phyloP scores from a whole-genome alignment of 2,329 filamentous ascomycete species.

The Epichloe festucae region DNA sequence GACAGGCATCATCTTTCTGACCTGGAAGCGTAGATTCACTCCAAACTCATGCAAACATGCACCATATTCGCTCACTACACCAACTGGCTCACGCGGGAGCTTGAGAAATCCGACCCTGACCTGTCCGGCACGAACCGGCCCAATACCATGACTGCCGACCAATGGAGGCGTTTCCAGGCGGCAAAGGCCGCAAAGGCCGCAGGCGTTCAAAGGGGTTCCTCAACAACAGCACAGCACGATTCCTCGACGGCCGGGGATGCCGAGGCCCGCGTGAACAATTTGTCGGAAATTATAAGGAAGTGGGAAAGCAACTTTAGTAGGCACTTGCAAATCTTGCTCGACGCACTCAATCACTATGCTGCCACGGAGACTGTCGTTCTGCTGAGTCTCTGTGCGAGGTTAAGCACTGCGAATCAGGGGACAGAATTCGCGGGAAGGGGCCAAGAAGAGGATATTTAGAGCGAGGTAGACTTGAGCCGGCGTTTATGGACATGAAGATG shows the following conservation, averaged over 20 bases:
- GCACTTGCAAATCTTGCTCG: slow-evolving; percentile 85
- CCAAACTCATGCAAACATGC: slow-evolving; percentile 92
- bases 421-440: slow-evolving; percentile 49
- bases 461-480: background rate
- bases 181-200: slow-evolving; percentile 20
- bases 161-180: slow-evolving; percentile 46
- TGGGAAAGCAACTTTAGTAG: slow-evolving; percentile 90
- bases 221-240: slow-evolving; percentile 10
- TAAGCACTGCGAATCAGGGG: slow-evolving; percentile 72
- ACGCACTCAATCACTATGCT: slow-evolving; percentile 92
- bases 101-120: slow-evolving; percentile 74
- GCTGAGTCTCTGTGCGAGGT: slow-evolving; percentile 68
- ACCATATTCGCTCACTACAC: slow-evolving; percentile 89
- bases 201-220: slow-evolving; percentile 11
- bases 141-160: slow-evolving; percentile 43
- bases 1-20: slow-evolving; percentile 6
- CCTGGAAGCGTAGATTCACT: slow-evolving; percentile 59
- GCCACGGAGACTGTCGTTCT: slow-evolving; percentile 95
- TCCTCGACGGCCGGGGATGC: slow-evolving; percentile 21
- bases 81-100: slow-evolving; percentile 69
- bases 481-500: background rate
- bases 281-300: slow-evolving; percentile 77
- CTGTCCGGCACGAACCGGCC: slow-evolving; percentile 49
- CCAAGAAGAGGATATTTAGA: slow-evolving; percentile 38
- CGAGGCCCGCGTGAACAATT: slow-evolving; percentile 50